A percentile compares a stretch with the other conserved stretches of the same genome.
phyloP scores from a whole-genome alignment of 768 basidiomycete genomes.

The Kwoniella heveanensis region DNA sequence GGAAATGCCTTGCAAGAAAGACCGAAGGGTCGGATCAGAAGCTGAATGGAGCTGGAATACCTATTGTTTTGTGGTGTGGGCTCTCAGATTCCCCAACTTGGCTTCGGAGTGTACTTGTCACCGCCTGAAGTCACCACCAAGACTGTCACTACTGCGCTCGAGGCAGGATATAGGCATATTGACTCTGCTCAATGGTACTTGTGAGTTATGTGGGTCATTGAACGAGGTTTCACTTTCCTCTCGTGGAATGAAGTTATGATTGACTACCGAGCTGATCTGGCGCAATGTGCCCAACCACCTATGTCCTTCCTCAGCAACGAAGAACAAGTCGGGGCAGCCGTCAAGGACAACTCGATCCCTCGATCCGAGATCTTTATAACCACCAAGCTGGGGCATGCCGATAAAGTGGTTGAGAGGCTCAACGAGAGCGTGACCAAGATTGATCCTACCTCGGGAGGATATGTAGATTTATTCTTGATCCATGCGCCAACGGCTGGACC shows the following conservation, averaged over 20 bases:
- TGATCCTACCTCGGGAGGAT: conserved; percentile 35
- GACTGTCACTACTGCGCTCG: conserved; percentile 38
- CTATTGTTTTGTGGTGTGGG: background rate
- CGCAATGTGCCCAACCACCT: too few relatives aligned
- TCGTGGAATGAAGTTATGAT: too few relatives aligned
- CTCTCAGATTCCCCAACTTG: conserved; percentile 49
- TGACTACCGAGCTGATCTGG: too few relatives aligned
- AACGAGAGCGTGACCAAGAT: conserved; percentile 46
- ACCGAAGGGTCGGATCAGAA: background rate
- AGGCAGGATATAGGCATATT: conserved; percentile 51
- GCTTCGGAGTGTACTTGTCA: conserved; percentile 56
- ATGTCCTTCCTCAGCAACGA: conserved; percentile 40
- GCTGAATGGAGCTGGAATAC: background rate
- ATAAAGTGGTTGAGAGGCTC: conserved; percentile 30
- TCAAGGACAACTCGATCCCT: conserved; percentile 16
- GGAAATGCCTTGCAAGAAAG: too few relatives aligned
- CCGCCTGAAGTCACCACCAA: conserved; percentile 37
- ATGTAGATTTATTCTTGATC: conserved; percentile 56
- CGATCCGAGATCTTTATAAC: conserved; percentile 48
- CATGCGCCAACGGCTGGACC: conserved; percentile 56
- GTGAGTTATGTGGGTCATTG: conserved; percentile 14
- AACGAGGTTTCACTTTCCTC: too few relatives aligned
- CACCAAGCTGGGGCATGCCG: conserved; percentile 49
- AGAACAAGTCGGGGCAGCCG: conserved; percentile 45
- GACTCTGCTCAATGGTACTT: conserved; percentile 52